Base-by-base conservation (phyloP, 352 stramenopile species). In the Blastocystis sp. region DNA sequence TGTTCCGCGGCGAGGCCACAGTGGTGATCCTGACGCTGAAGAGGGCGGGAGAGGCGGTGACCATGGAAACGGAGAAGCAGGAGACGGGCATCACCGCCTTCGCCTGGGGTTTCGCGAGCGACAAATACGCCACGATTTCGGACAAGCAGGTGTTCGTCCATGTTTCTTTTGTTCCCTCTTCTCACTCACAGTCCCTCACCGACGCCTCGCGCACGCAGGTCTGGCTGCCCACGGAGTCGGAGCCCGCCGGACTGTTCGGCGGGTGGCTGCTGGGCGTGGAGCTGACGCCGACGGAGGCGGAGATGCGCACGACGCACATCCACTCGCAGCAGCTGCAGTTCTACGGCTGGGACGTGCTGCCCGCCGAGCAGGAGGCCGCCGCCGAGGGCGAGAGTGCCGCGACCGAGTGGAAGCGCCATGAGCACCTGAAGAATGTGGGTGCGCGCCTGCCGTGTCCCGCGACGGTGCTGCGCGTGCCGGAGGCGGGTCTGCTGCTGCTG, bases 271-370 rank as follows among this genome's bases (percentile, higher is more conserved):
- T 81, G 70, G 70, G 70, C 21, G 28, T 81, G 19, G 70, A 52
- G 1, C 21, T 81, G 70, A 64, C 14, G 3, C 70, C 70, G 14
- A 81, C 70, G 21, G 70, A 81, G 42, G 54, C 45, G 14, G 70
- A 81, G 70, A 81, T 81, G 70, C 70, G 70, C 4, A 52, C 70
- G 10, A 81, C 70, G 14, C 70, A 81, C 54, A 54, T 81, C 54
- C 70, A 81, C 11, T 66, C 48, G 4, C 70, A 81, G 48, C 70
- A 81, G 14, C 9, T 81, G 43, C 34, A 63, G 43, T 63, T 81
- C 70, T 81, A 28, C 42, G 70, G 43, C 19, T 81, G 70, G 70
- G 70, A 81, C 2, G 59, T 81, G 38, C 70, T 63, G 28, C 28
- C 4, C 19, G 38, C 70, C 2, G 70, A 81, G 54, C 42, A 52